Percentiles rank a stretch among this genome's conserved stretches.
Conservation (phyloP, 169 alveolate genomes). For the Pseudocohnilembus persalinus region DNA sequence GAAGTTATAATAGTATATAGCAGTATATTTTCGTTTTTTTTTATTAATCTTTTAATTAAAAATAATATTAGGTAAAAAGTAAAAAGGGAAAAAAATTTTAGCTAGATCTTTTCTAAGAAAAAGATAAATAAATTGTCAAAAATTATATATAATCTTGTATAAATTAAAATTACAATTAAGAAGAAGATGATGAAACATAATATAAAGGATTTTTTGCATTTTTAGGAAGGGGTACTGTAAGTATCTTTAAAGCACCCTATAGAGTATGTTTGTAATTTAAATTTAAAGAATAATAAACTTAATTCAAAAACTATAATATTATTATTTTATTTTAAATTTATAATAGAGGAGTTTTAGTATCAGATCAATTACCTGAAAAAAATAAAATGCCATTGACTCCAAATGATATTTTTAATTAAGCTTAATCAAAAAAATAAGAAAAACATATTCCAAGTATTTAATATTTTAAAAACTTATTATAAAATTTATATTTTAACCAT, state of each 20-base stretch:
- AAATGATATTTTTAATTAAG: too few relatives aligned
- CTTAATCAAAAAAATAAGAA: background rate
- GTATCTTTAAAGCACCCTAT: background rate
- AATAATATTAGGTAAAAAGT: background rate
- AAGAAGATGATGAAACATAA: background rate
- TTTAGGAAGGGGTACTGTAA: slow-evolving; percentile 8
- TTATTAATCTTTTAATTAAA: background rate
- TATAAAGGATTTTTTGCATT: slow-evolving; percentile 16
- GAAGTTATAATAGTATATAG: too few relatives aligned
- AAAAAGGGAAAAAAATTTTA: slow-evolving; percentile 22
- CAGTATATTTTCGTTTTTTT: too few relatives aligned
- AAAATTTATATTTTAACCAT: too few relatives aligned
- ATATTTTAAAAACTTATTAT: too few relatives aligned
- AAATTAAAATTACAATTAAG: background rate
- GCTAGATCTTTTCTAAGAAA: background rate
- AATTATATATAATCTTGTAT: background rate
- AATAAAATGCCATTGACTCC: background rate
- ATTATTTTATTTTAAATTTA: too few relatives aligned
- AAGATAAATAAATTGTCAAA: background rate
- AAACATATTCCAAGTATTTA: background rate
- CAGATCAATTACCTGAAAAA: background rate
- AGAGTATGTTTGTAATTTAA: background rate
- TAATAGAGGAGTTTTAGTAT: background rate
- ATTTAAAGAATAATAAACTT: too few relatives aligned
- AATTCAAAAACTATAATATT: too few relatives aligned